Conservation (phyloP, 495 filamentous ascomycete species). For the Xylaria grammica region DNA sequence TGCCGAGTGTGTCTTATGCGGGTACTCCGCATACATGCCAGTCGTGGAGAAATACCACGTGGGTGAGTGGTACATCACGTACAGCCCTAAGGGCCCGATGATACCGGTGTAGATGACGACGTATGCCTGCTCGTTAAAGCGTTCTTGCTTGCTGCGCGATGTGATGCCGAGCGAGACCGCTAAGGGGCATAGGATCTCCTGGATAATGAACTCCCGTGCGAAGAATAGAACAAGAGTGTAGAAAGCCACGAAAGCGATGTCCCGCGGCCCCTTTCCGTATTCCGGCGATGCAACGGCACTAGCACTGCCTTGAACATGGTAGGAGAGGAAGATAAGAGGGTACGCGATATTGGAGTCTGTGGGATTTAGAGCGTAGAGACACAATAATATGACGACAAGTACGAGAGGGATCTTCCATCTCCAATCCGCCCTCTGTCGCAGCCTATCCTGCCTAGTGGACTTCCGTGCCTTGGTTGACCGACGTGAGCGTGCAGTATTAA, state of each 20-base stretch:
- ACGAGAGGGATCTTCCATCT: slow-evolving; percentile 79
- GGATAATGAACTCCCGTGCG: slow-evolving; percentile 96
- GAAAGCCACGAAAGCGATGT: slow-evolving; percentile 87
- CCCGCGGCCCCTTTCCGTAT: slow-evolving; percentile 85
- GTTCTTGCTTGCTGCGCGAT: slow-evolving; percentile 75
- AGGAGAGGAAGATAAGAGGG: slow-evolving; percentile 89
- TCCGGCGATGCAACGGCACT: slow-evolving; percentile 55
- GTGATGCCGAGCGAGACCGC: slow-evolving; percentile 72
- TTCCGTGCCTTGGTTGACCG: neutral
- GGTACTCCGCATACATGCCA: slow-evolving; percentile 90
- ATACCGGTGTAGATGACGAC: slow-evolving; percentile 88
- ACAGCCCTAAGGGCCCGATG: slow-evolving; percentile 84
- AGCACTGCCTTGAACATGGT: slow-evolving; percentile 59
- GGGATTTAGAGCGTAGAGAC: slow-evolving; percentile 77
- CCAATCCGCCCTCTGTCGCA: slow-evolving; percentile 40
- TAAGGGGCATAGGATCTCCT: slow-evolving; percentile 78
- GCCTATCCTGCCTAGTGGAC: neutral
- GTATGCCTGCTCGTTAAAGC: slow-evolving; percentile 97
- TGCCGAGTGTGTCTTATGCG: slow-evolving; percentile 80
- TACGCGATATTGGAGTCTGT: slow-evolving; percentile 78
- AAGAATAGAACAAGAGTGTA: slow-evolving; percentile 90
- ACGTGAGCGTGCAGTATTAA: neutral
- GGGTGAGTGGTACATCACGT: slow-evolving; percentile 84
- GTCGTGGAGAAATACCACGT: slow-evolving; percentile 95
- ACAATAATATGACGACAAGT: slow-evolving; percentile 64